Percentiles rank a stretch among this genome's conserved stretches.
phyloP scores from a whole-genome alignment of 306 rosid species.

The Quillaja saponaria region DNA sequence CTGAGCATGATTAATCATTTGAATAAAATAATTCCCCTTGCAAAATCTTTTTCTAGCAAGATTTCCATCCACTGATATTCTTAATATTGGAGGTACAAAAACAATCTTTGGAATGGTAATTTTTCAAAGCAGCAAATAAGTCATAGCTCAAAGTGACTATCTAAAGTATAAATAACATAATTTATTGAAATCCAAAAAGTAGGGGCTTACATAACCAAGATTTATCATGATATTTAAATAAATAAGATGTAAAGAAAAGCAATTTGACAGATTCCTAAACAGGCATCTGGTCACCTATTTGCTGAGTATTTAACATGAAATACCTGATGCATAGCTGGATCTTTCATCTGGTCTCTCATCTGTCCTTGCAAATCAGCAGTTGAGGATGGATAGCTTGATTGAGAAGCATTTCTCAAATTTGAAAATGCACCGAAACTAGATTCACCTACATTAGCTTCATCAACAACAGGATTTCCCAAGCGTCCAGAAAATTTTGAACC shows the following conservation, averaged over 20 bases:
- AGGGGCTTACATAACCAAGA: conserved; percentile 13
- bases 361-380: conserved; percentile 82
- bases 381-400: conserved; percentile 65
- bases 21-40: neutral
- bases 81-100: no score
- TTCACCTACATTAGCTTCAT: conserved; percentile 44
- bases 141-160: conserved; percentile 5
- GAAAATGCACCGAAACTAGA: conserved; percentile 46
- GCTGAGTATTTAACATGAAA: conserved; percentile 29
- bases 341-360: conserved; percentile 94
- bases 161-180: neutral
- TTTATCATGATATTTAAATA: neutral
- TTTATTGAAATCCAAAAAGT: conserved; percentile 1
- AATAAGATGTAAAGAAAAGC: neutral
- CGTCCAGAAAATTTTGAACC: conserved; percentile 35
- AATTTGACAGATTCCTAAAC: neutral
- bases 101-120: no score
- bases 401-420: conserved; percentile 51
- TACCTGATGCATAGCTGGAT: conserved; percentile 95
- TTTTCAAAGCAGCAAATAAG: no score
- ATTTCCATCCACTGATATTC: no score
- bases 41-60: no score
- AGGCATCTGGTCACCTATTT: neutral
- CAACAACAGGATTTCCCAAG: conserved; percentile 40
- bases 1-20: conserved; percentile 14